A percentile compares a stretch with the other conserved stretches of the same genome.
Conservation (phyloP, 345 rosid species). For the Gossypium raimondii region DNA sequence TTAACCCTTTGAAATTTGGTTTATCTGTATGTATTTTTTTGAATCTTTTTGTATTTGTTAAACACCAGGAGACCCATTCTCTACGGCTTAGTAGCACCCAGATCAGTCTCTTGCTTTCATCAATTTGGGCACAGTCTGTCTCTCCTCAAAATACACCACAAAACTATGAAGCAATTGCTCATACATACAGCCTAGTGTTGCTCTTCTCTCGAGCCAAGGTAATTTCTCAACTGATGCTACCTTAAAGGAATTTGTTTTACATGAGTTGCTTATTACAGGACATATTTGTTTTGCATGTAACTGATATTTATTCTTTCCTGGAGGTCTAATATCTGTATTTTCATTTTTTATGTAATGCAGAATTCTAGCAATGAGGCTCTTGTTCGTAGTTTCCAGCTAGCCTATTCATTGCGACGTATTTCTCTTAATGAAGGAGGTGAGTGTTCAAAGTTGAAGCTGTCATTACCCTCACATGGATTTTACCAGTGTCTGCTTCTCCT, state of each 20-base stretch:
- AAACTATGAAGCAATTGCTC: slow-evolving; percentile 91
- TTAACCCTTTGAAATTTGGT: slow-evolving; percentile 10
- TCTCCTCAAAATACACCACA: slow-evolving; percentile 84
- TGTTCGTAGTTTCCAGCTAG: slow-evolving; percentile 84
- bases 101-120: slow-evolving; percentile 86
- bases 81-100: slow-evolving; percentile 89
- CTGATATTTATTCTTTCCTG: not conserved
- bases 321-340: slow-evolving; percentile 10
- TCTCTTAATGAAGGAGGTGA: slow-evolving; percentile 77
- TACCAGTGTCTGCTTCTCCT: not conserved
- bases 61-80: slow-evolving; percentile 55
- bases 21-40: slow-evolving; percentile 12
- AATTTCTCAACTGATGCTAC: slow-evolving; percentile 17
- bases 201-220: slow-evolving; percentile 94
- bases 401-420: slow-evolving; percentile 76
- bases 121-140: slow-evolving; percentile 90
- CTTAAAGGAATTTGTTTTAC: slow-evolving; percentile 1
- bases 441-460: slow-evolving; percentile 15
- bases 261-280: not conserved
- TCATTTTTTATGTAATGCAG: slow-evolving; percentile 40
- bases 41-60: slow-evolving; percentile 11
- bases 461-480: not conserved
- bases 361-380: slow-evolving; percentile 76
- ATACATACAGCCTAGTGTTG: slow-evolving; percentile 81
- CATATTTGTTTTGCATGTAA: not conserved